phyloP scores from a whole-genome alignment of 345 rosid genomes.

The Physaria fendleri region DNA sequence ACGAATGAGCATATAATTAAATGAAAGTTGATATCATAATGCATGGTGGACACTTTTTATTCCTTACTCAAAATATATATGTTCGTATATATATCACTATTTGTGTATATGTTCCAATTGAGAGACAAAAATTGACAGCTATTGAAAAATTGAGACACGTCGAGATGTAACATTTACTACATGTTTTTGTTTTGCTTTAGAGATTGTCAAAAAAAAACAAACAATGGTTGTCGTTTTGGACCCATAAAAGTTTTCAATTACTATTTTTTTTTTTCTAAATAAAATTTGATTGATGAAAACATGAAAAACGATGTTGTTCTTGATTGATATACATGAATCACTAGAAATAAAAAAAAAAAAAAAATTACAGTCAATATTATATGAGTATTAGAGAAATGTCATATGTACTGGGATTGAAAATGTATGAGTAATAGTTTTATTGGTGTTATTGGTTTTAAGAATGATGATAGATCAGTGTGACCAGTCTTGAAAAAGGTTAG shows the following conservation, averaged over 20 bases:
- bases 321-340: not conserved
- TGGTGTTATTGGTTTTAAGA: conserved; percentile 11
- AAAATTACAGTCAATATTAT: not conserved
- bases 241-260: not conserved
- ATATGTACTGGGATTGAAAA: conserved; percentile 17
- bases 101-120: not conserved
- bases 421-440: not conserved
- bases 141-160: conserved; percentile 1
- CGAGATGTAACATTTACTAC: conserved; percentile 10
- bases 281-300: not conserved
- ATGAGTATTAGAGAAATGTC: not conserved
- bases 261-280: not conserved
- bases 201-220: conserved; percentile 22
- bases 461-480: conserved; percentile 17
- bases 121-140: conserved; percentile 5
- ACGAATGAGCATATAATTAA: conserved; percentile 5
- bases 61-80: not conserved
- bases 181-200: conserved; percentile 12
- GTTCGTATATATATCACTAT: not conserved
- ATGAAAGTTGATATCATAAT: not conserved
- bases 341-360: not conserved
- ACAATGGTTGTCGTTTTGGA: conserved; percentile 16
- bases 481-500: not conserved
- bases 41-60: conserved; percentile 8
- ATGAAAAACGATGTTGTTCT: not conserved